These are phyloP conservation scores for Trichoderma polysporum DNA, from an alignment of 2,329 filamentous ascomycete genomes.

Conservation along the genomic window DNA sequence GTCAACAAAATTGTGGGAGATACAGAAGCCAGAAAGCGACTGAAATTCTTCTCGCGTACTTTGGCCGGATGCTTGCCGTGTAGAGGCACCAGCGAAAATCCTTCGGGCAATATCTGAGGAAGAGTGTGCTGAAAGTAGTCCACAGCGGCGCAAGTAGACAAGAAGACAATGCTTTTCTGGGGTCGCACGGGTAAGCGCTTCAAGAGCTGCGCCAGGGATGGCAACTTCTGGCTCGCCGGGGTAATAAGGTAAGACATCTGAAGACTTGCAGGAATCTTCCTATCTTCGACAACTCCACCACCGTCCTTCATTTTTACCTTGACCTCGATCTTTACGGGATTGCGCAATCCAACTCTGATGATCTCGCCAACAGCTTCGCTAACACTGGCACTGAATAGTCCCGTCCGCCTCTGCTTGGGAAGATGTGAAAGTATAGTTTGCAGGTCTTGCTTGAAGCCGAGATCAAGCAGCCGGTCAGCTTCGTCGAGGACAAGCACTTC, in stretches of 20 bases:
- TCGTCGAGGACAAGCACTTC: slow-evolving; percentile 93
- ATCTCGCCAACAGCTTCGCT: slow-evolving; percentile 93
- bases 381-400: slow-evolving; percentile 93
- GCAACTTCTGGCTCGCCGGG: slow-evolving; percentile 76
- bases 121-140: slow-evolving; percentile 89
- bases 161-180: slow-evolving; percentile 84
- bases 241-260: slow-evolving; percentile 82
- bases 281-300: slow-evolving; percentile 70
- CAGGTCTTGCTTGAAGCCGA: slow-evolving; percentile 90
- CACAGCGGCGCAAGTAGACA: slow-evolving; percentile 91
- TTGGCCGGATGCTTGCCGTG: slow-evolving; percentile 91
- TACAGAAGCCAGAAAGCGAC: slow-evolving; percentile 71
- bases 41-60: slow-evolving; percentile 85
- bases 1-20: slow-evolving; percentile 81
- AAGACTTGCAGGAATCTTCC: slow-evolving; percentile 86
- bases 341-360: slow-evolving; percentile 85
- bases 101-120: slow-evolving; percentile 66
- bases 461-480: slow-evolving; percentile 85
- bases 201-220: slow-evolving; percentile 69
- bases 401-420: slow-evolving; percentile 90
- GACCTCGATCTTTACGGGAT: slow-evolving; percentile 92
- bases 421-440: slow-evolving; percentile 80
- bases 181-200: slow-evolving; percentile 68
- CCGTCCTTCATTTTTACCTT: slow-evolving; percentile 78
- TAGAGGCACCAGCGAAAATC: slow-evolving; percentile 72